Conservation (phyloP, 495 filamentous ascomycete species). For the Coniosporium apollinis region DNA sequence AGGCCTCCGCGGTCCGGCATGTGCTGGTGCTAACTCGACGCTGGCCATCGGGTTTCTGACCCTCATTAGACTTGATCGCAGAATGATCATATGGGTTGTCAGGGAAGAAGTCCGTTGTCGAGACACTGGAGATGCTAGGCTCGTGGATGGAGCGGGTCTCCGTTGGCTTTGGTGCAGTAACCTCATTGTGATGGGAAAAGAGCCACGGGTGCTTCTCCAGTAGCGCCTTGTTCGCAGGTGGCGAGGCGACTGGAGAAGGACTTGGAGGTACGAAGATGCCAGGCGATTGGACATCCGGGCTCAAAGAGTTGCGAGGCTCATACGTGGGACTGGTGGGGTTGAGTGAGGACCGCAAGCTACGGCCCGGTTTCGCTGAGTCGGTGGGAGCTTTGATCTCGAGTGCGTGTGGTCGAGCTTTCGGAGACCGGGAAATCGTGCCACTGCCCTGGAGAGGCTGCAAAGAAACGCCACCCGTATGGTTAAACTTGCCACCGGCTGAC, state of each 20-base stretch:
- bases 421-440: constrained; percentile 10
- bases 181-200: too few species aligned
- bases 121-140: constrained; percentile 20
- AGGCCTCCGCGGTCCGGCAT: too few species aligned
- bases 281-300: constrained; percentile 3
- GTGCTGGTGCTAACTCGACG: too few species aligned
- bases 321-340: constrained; percentile 19
- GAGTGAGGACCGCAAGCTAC: constrained; percentile 6
- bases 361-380: constrained; percentile 5
- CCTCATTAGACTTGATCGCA: constrained; percentile 5
- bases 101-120: constrained; percentile 26
- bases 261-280: constrained; percentile 9
- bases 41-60: neutral
- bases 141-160: too few species aligned
- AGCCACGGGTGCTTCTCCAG: too few species aligned
- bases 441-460: too few species aligned
- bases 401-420: constrained; percentile 15
- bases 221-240: too few species aligned
- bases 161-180: too few species aligned
- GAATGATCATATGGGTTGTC: constrained; percentile 22
- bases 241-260: constrained; percentile 4
- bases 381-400: constrained; percentile 17
- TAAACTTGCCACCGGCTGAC: too few species aligned
- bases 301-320: constrained; percentile 6
- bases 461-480: too few species aligned